Evolutionary conservation across 1,139 yeast species (phyloP).

Genomic region (Suhomyces atakaporum): DNA sequence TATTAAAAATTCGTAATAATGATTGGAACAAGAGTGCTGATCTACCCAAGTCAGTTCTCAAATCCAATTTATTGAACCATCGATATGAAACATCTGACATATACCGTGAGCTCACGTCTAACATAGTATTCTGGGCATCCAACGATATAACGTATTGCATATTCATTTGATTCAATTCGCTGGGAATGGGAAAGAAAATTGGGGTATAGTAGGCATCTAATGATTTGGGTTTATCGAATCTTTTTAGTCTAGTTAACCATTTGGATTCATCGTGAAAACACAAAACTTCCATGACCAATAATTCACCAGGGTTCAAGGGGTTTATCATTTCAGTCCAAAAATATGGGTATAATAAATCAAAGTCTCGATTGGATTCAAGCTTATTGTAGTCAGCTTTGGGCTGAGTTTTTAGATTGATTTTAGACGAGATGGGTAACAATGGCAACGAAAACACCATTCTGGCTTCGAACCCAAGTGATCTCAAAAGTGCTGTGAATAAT

Average conservation of each 20-base stretch:
- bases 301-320: slow-evolving; percentile 30
- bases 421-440: slow-evolving; percentile 22
- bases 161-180: slow-evolving; percentile 33
- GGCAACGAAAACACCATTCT: slow-evolving; percentile 41
- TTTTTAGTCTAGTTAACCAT: slow-evolving; percentile 25
- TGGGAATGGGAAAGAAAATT: slow-evolving; percentile 26
- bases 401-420: slow-evolving; percentile 21
- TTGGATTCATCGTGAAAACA: slow-evolving; percentile 37
- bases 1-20: slow-evolving; percentile 26
- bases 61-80: slow-evolving; percentile 33
- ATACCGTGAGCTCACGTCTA: slow-evolving; percentile 40
- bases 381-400: slow-evolving; percentile 28
- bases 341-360: slow-evolving; percentile 41
- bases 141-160: slow-evolving; percentile 38
- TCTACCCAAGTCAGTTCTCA: slow-evolving; percentile 34
- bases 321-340: slow-evolving; percentile 44
- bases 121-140: slow-evolving; percentile 20
- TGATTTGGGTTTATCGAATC: slow-evolving; percentile 14
- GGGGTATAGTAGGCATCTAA: slow-evolving; percentile 18
- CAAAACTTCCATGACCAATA: slow-evolving; percentile 33
- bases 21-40: slow-evolving; percentile 31
- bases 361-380: slow-evolving; percentile 30
- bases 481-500: slow-evolving; percentile 33
- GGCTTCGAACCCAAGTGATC: slow-evolving; percentile 36
- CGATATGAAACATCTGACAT: slow-evolving; percentile 38